Percentiles rank a stretch among this genome's conserved stretches.
These are phyloP conservation scores for Eucalyptus cloeziana DNA, from an alignment of 345 rosid species.

Conservation along the genomic window DNA sequence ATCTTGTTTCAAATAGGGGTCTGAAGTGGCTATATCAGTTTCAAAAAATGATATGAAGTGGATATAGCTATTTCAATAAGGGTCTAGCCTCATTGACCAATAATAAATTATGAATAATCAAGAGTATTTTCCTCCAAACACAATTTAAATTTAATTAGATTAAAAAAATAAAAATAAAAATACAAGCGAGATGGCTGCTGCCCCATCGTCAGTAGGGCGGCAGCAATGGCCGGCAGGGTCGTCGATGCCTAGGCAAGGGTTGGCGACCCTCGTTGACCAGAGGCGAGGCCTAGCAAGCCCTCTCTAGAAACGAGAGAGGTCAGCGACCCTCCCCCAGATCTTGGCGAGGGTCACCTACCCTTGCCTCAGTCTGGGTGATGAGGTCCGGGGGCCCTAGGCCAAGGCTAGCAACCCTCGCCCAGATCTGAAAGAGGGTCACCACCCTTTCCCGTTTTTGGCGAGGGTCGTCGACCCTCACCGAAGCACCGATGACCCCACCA, in stretches of 20 bases:
- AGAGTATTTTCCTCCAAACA: too few relatives aligned
- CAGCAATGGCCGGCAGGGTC: fast-evolving
- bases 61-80: too few relatives aligned
- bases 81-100: fast-evolving
- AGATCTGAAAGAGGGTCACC: fast-evolving
- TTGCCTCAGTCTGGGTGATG: fast-evolving
- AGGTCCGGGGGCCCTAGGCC: fast-evolving
- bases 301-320: fast-evolving
- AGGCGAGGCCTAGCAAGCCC: too few relatives aligned
- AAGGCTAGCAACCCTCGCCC: background rate
- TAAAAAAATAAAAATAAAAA: too few relatives aligned
- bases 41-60: too few relatives aligned
- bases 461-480: fast-evolving
- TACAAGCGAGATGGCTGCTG: fast-evolving
- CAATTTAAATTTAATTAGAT: too few relatives aligned
- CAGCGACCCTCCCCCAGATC: fast-evolving
- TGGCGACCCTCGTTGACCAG: fast-evolving
- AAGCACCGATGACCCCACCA: fast-evolving
- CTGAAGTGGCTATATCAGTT: too few relatives aligned
- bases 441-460: fast-evolving
- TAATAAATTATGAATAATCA: fast-evolving
- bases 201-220: fast-evolving
- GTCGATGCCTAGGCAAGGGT: too few relatives aligned
- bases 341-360: fast-evolving
- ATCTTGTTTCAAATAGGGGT: fast-evolving